Conservation (phyloP, 2,329 filamentous ascomycete species). For the Hypoxylon sp. region DNA sequence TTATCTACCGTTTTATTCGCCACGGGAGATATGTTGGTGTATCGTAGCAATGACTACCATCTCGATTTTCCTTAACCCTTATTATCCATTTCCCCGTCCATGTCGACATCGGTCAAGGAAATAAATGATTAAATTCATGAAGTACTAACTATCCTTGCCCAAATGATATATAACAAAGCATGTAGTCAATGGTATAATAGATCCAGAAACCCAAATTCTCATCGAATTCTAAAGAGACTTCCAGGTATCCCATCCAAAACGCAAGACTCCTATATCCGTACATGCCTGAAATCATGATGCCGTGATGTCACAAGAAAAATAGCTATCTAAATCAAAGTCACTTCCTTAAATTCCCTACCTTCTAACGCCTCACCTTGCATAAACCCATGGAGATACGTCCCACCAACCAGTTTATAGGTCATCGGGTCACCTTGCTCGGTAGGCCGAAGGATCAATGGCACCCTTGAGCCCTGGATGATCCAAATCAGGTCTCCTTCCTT, state of each 20-base stretch:
- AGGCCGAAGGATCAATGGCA: conserved; percentile 42
- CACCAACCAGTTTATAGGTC: conserved; percentile 42
- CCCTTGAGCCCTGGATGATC: conserved; percentile 45
- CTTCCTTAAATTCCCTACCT: conserved; percentile 23
- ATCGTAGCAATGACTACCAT: too few relatives aligned
- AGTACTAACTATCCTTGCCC: not conserved
- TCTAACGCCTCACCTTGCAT: conserved; percentile 46
- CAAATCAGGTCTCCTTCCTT: conserved; percentile 39
- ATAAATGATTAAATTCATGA: conserved; percentile 3
- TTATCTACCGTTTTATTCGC: not conserved
- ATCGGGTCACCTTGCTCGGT: not conserved
- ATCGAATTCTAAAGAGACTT: conserved; percentile 2
- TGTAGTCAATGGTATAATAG: conserved; percentile 6
- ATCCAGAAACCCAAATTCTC: not conserved
- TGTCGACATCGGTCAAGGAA: not conserved
- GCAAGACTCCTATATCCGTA: conserved; percentile 7
- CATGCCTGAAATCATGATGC: not conserved
- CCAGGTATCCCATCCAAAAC: not conserved
- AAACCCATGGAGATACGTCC: conserved; percentile 45
- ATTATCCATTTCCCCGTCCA: not conserved
- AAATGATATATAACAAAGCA: conserved; percentile 2
- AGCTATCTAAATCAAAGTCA: conserved; percentile 35
- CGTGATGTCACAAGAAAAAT: conserved; percentile 10
- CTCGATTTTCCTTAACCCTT: too few relatives aligned
- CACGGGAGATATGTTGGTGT: not conserved